Evolutionary conservation across 2,329 filamentous ascomycete species (phyloP).

Genomic region (Stemphylium beticola): DNA sequence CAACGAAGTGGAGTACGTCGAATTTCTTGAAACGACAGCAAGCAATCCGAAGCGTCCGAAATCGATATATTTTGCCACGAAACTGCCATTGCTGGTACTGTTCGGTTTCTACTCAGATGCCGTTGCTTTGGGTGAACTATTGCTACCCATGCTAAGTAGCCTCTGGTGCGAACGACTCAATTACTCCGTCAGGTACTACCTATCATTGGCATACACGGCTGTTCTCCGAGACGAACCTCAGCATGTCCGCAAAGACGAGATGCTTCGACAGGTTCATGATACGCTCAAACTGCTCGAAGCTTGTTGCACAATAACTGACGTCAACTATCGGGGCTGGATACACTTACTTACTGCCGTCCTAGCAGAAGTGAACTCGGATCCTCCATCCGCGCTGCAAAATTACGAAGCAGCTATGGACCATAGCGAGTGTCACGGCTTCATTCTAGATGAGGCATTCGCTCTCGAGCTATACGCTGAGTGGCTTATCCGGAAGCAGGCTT

Average conservation of each 20-base stretch:
- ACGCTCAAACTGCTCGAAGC: constrained; percentile 68
- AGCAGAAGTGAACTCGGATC: constrained; percentile 65
- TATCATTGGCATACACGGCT: constrained; percentile 51
- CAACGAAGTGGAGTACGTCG: constrained; percentile 62
- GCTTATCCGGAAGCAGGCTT: constrained; percentile 68
- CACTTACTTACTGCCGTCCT: constrained; percentile 72
- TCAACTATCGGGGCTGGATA: constrained; percentile 76
- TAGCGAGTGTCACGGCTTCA: constrained; percentile 68
- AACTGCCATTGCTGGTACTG: constrained; percentile 50
- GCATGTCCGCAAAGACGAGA: constrained; percentile 51
- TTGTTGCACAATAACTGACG: constrained; percentile 67
- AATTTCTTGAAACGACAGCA: constrained; percentile 54
- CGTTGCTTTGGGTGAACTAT: constrained; percentile 49
- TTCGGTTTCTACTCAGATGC: constrained; percentile 54
- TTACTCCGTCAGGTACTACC: constrained; percentile 53
- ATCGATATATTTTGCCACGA: constrained; percentile 69
- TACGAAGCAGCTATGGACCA: constrained; percentile 79
- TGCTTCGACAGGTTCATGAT: constrained; percentile 60
- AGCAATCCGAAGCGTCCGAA: constrained; percentile 68
- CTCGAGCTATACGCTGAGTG: constrained; percentile 77
- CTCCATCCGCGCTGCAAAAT: constrained; percentile 61
- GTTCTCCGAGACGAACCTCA: constrained; percentile 48
- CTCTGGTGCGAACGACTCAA: constrained; percentile 53
- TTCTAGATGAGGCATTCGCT: constrained; percentile 74
- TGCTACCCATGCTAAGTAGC: constrained; percentile 51